Evolutionary conservation across 148 eudicot genomes (phyloP).

Genomic region (Mesembryanthemum crystallinum): DNA sequence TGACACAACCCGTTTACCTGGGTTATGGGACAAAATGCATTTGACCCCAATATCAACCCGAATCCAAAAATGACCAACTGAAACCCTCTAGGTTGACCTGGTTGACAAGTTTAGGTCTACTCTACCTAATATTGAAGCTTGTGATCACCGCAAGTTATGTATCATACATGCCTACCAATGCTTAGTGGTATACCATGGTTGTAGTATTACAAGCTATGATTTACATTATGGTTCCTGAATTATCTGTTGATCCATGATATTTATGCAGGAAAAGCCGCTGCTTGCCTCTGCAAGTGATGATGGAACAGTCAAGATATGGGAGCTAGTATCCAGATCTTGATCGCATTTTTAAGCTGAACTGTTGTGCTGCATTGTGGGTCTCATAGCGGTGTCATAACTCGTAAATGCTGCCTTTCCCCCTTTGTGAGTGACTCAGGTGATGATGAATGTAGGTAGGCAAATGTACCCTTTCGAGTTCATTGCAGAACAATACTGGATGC

Average conservation of each 20-base stretch:
- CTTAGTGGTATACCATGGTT: neutral
- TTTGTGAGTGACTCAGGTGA: neutral
- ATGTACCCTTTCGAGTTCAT: neutral
- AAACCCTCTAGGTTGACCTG: neutral
- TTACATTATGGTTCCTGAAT: neutral
- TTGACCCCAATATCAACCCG: neutral
- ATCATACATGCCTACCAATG: neutral
- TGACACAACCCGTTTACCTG: too few relatives aligned
- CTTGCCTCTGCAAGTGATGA: slow-evolving; percentile 82
- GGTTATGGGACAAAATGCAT: too few relatives aligned
- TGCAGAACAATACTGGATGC: neutral
- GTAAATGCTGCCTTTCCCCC: neutral
- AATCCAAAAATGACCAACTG: too few relatives aligned
- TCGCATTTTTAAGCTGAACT: neutral
- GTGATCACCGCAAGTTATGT: neutral
- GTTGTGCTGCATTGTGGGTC: neutral
- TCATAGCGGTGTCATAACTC: neutral
- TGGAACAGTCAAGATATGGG: slow-evolving; percentile 69
- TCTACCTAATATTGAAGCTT: neutral
- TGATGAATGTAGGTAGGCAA: neutral
- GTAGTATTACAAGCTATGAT: neutral
- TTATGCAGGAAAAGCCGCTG: slow-evolving; percentile 41
- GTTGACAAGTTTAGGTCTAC: neutral
- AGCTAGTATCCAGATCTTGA: slow-evolving; percentile 35
- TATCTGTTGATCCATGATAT: neutral